A percentile compares a stretch with the other conserved stretches of the same genome.
These are phyloP conservation scores for Petunia axillaris DNA, from an alignment of 257 asterid species.

Conservation along the genomic window DNA sequence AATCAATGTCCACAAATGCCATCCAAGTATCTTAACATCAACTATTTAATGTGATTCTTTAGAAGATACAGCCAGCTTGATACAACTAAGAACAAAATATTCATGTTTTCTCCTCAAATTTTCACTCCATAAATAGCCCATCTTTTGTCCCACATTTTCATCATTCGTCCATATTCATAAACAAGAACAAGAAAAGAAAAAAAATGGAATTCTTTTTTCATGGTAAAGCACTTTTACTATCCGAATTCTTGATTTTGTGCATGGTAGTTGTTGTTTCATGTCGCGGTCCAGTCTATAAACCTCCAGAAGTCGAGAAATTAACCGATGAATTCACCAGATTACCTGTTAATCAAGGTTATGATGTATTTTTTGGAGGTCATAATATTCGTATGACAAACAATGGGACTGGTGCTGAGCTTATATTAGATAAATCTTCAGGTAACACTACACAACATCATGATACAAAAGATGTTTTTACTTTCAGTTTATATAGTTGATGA, in stretches of 20 bases:
- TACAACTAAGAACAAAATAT: constrained; percentile 61
- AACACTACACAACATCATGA: background rate
- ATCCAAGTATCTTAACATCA: background rate
- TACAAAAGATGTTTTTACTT: background rate
- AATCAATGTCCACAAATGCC: constrained; percentile 37
- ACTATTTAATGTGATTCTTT: constrained; percentile 29
- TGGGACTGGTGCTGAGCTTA: constrained; percentile 62
- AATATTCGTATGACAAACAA: constrained; percentile 53
- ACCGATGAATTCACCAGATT: constrained; percentile 50
- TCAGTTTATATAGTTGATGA: background rate
- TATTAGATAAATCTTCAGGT: constrained; percentile 77
- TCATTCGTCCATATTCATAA: constrained; percentile 25
- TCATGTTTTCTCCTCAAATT: constrained; percentile 21
- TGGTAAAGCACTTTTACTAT: constrained; percentile 20
- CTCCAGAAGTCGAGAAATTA: constrained; percentile 66
- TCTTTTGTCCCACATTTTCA: constrained; percentile 23
- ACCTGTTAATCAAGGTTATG: constrained; percentile 49
- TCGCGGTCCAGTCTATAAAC: constrained; percentile 62
- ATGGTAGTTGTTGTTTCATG: constrained; percentile 39
- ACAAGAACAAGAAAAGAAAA: constrained; percentile 14
- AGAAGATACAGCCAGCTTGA: constrained; percentile 67
- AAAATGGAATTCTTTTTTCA: constrained; percentile 41
- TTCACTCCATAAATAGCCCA: constrained; percentile 38
- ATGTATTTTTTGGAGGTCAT: constrained; percentile 59
- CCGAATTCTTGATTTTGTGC: constrained; percentile 31